Conservation (phyloP, 257 asterid species). For the Fraxinus anomala region DNA sequence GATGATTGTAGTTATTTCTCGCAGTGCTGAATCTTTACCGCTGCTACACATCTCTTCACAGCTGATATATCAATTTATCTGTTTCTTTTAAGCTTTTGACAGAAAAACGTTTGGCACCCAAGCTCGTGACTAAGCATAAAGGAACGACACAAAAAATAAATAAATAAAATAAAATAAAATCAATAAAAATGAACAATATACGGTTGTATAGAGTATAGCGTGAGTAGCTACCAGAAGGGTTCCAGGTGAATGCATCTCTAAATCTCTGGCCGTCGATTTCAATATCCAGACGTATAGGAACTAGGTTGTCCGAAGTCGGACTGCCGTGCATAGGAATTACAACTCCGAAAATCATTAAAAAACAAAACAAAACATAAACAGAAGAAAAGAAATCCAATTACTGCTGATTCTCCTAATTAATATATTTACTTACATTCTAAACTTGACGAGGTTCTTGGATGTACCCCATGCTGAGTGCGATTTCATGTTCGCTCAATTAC, state of each 20-base stretch:
- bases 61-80: not conserved
- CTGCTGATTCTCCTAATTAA: not conserved
- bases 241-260: constrained; percentile 88
- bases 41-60: not conserved
- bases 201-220: not conserved
- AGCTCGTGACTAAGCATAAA: not conserved
- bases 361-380: not conserved
- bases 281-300: constrained; percentile 84
- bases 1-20: not conserved
- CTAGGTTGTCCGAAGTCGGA: constrained; percentile 86
- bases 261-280: constrained; percentile 86
- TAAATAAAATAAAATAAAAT: not conserved
- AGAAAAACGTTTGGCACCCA: not conserved
- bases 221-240: constrained; percentile 66
- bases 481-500: constrained; percentile 46
- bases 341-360: constrained; percentile 5
- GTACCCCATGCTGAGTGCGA: constrained; percentile 69
- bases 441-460: constrained; percentile 77
- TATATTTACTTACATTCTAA: constrained; percentile 61
- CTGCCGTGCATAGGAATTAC: constrained; percentile 40
- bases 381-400: not conserved
- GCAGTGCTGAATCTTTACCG: not conserved
- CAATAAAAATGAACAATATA: not conserved
- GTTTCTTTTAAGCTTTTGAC: not conserved
- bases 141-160: not conserved